Conservation (phyloP, 2,329 filamentous ascomycete species). For the Cercospora brassicicola region DNA sequence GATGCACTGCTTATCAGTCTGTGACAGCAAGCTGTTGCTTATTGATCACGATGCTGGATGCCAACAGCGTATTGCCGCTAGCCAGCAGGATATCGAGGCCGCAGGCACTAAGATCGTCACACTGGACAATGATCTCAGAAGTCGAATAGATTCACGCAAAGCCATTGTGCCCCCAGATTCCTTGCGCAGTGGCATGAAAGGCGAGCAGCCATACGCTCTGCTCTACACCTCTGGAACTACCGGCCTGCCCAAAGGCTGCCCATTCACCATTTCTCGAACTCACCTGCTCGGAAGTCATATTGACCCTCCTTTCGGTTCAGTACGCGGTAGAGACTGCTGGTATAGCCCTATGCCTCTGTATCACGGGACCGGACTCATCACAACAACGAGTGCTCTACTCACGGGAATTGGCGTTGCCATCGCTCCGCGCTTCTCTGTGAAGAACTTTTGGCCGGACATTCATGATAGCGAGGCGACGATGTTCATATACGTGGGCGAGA, state of each 20-base stretch:
- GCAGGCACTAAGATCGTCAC: slow-evolving; percentile 59
- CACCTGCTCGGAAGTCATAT: slow-evolving; percentile 40
- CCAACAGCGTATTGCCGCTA: slow-evolving; percentile 56
- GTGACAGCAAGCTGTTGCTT: slow-evolving; percentile 43
- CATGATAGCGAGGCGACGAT: slow-evolving; percentile 65
- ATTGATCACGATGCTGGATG: slow-evolving; percentile 52
- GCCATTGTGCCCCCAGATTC: slow-evolving; percentile 32
- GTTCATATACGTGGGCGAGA: slow-evolving; percentile 78
- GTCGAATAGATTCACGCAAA: slow-evolving; percentile 41
- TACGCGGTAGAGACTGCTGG: slow-evolving; percentile 63
- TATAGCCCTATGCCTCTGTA: slow-evolving; percentile 77
- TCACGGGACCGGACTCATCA: slow-evolving; percentile 70
- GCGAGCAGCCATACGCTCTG: slow-evolving; percentile 62
- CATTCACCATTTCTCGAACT: slow-evolving; percentile 57
- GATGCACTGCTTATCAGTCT: slow-evolving; percentile 41
- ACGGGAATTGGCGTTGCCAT: slow-evolving; percentile 60
- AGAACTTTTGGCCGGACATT: slow-evolving; percentile 70
- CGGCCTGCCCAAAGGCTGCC: slow-evolving; percentile 70
- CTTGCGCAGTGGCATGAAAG: slow-evolving; percentile 30
- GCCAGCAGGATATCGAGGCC: slow-evolving; percentile 48
- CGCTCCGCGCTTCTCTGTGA: slow-evolving; percentile 66
- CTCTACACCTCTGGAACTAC: slow-evolving; percentile 78
- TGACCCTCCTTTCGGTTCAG: slow-evolving; percentile 40
- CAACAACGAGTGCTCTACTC: slow-evolving; percentile 60
- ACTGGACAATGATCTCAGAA: slow-evolving; percentile 52